Percentiles rank a stretch among this genome's conserved stretches.
Conservation (phyloP, 2,329 filamentous ascomycete species). For the Lomentospora prolificans region DNA sequence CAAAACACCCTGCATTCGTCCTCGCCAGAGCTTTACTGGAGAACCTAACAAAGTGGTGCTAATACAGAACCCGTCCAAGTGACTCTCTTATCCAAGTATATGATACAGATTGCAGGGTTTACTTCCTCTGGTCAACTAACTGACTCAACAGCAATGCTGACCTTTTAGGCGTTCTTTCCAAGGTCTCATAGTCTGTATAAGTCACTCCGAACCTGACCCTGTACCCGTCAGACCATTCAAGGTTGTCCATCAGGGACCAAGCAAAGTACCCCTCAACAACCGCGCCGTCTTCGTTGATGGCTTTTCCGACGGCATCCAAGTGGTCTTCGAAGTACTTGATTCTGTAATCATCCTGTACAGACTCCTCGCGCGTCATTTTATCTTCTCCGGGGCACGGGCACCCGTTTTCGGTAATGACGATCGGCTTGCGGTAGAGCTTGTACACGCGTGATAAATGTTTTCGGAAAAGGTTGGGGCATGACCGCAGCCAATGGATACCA, state of each 20-base stretch:
- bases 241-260: constrained; percentile 22
- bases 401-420: constrained; percentile 22
- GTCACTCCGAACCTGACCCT: neutral
- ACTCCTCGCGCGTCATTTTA: constrained; percentile 23
- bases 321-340: constrained; percentile 27
- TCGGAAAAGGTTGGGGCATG: constrained; percentile 18
- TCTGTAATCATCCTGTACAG: constrained; percentile 26
- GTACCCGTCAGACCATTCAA: constrained; percentile 10
- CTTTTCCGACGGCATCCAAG: constrained; percentile 24
- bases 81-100: too few relatives aligned
- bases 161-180: neutral
- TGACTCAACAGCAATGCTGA: too few relatives aligned
- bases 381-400: constrained; percentile 26
- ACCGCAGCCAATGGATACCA: constrained; percentile 24
- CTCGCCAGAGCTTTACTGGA: too few relatives aligned
- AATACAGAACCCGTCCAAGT: too few relatives aligned
- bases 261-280: constrained; percentile 21
- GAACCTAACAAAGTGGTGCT: too few relatives aligned
- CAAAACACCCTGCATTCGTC: too few relatives aligned
- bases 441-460: constrained; percentile 20
- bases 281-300: constrained; percentile 11
- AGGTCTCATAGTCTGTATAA: neutral
- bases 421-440: constrained; percentile 17
- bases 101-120: too few relatives aligned
- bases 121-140: too few relatives aligned